Base-by-base conservation (phyloP, 2,329 filamentous ascomycete species). In the Kalmusia sp. region DNA sequence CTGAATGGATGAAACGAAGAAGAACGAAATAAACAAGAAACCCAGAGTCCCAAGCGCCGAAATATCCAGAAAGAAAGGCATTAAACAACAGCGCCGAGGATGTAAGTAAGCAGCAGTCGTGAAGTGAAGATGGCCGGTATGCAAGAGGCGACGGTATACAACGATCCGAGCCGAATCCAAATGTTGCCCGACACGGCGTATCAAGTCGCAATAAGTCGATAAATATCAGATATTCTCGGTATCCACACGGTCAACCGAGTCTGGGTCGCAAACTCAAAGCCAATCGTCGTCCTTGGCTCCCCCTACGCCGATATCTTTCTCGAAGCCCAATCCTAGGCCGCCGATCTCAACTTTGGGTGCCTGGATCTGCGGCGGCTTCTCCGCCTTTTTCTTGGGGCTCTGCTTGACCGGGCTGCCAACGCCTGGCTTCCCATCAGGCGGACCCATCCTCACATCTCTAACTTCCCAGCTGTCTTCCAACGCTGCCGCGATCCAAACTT, bases 401-500 rank as follows among this genome's bases (percentile, higher is more conserved):
- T 72, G 75, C 57, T 74, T 68, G 54, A 73, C 52, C 1, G 70
- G 70, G 41, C 68, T 73, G 0, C 60, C 61, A 8, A 58, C 64
- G 27, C 59, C 54, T 31, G 35, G 37, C 21, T 74, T 76, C 15
- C 63, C 70, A 52, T 77, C 71, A 17, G 75, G 70, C 39, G 80
- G 77, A 0, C 91, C 91, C 72, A 89, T 91, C 47, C 93, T 82
- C 21, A 98, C 93, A 66, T 89, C 87, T 47, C 84, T 83, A 37
- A 92, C 88, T 45, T 92, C 86, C 93, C 95, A 99, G 39, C 86
- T 90, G 74, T 99, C 95, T 55, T 93, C 92, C 24, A 81, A 82
- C 0, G 92, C 93, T 0, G 93, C 95, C 0, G 88, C 88, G 15
- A 97, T 90, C 93, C 93, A 99, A 6, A 90, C 93, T 49, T 90